Base-by-base conservation (phyloP, 2,329 filamentous ascomycete genomes). In the Alternaria ethzedia region DNA sequence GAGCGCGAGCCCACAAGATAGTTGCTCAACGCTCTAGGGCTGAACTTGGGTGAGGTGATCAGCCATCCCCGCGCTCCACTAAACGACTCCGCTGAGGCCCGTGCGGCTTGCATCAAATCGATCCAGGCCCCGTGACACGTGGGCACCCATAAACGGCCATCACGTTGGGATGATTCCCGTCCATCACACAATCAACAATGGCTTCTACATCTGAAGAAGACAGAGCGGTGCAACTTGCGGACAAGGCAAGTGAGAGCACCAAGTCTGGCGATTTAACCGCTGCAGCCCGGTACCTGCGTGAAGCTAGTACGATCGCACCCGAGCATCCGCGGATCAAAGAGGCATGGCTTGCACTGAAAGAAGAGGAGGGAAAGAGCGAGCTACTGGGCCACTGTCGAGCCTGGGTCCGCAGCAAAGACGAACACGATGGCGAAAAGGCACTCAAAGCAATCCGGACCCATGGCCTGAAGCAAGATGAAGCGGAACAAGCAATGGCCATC, bases 251-350 rank as follows among this genome's bases (percentile, higher is more conserved):
- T 32, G 70, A 74, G 30, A 73, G 70, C 58, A 70, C 70, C 32
- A 70, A 71, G 44, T 63, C 70, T 10, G 76, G 76, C 54, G 74
- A 82, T 44, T 70, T 83, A 47, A 72, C 76, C 47, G 74, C 79
- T 57, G 83, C 82, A 21, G 80, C 80, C 25, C 70, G 78, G 50
- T 75, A 78, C n/a, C 70, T 85, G 59, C 78, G 80, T 49, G 80
- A 84, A 70, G 83, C 83, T 32, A 80, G 79, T 23, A 78, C 79
- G 46, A 75, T 85, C 41, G 79, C 81, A 55, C 79, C 82, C 30
- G 74, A 81, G 13, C 80, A 82, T 68, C 70, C 73, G 11, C 70
- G 75, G 21, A 76, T 85, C 61, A 82, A 80, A 65, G 75, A 78
- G 45, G 78, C 76, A 59, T 82, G 82, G 78, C 64, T 80, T 23